Evolutionary conservation across 2,329 filamentous ascomycete species (phyloP), one percentile per base, ranked within the genome.

Genomic region (Colletotrichum simmondsii): DNA sequence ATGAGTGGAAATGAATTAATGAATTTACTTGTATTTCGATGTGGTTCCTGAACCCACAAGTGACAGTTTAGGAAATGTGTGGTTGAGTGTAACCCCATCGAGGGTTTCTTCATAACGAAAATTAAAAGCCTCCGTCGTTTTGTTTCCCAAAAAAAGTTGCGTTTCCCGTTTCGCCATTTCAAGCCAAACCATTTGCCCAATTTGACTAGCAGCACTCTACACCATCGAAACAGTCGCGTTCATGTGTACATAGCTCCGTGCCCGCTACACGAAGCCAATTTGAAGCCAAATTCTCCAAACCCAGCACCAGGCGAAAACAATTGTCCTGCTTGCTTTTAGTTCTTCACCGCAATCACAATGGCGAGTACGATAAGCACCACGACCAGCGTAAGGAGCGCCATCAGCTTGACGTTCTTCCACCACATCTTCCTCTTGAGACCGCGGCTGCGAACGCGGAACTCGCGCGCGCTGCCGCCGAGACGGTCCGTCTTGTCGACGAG

Each of bases 381-480:
- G 2, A 95, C 94, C 57, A 98, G 79, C 4, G 83, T 87, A 74
- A 95, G 80, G 77, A 99, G 83, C 7, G 90, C 92, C 95, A 98
- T 98, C 77, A 99, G 85, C 86, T 97, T 97, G 58, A 97, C 90
- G 82, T 99, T 98, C 92, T 98, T 98, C 96, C 96, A 98, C 97
- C 97, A 99, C 97, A 99, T 98, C 83, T 93, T 90, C 80, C 97
- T 90, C 85, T 97, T 94, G 77, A 99, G 83, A 1, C 95, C 95
- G 30, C 95, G 87, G 81, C 94, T 97, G 77, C 96, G 89, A 22
- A 98, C 92, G 65, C 97, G 88, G 81, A 99, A 99, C 81, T 99
- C 97, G 77, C 92, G 88, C 65, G 97, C 95, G 81, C 92, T 97
- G 32, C 94, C 94, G 16, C 96, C 97, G 52, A 99, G 83, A 56